phyloP scores from a whole-genome alignment of 495 filamentous ascomycete species.

The Podospora conica region DNA sequence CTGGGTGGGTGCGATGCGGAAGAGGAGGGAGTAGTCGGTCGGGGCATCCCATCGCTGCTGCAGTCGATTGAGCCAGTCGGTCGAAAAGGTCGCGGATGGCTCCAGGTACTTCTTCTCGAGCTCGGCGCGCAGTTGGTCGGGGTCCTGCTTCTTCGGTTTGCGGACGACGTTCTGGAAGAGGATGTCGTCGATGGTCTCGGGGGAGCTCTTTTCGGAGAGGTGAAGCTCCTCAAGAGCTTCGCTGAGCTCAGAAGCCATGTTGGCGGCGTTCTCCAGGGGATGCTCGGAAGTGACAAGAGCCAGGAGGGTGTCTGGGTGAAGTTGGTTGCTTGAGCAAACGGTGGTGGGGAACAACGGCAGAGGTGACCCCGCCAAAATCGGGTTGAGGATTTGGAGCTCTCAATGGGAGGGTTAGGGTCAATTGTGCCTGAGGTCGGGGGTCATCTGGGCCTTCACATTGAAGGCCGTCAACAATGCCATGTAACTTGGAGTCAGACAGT shows the following conservation, averaged over 20 bases:
- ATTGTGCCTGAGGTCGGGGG: neutral
- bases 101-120: constrained; percentile 73
- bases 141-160: constrained; percentile 51
- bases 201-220: constrained; percentile 22
- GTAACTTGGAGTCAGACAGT: neutral
- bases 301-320: neutral
- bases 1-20: constrained; percentile 83
- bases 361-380: constrained; percentile 18
- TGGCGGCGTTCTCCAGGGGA: constrained; percentile 3
- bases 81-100: constrained; percentile 69
- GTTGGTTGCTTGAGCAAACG: neutral
- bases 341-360: neutral
- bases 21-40: constrained; percentile 69
- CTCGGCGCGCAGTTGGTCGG: constrained; percentile 54
- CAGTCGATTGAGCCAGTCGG: constrained; percentile 77
- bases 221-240: constrained; percentile 38
- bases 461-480: neutral
- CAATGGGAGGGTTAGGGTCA: constrained; percentile 1
- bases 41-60: constrained; percentile 88
- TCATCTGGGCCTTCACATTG: too few relatives aligned
- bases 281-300: neutral
- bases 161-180: constrained; percentile 49
- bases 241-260: constrained; percentile 36
- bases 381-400: constrained; percentile 12
- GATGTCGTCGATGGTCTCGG: constrained; percentile 50